phyloP scores from a whole-genome alignment of 768 basidiomycete species.

The Kwoniella botswanensis region DNA sequence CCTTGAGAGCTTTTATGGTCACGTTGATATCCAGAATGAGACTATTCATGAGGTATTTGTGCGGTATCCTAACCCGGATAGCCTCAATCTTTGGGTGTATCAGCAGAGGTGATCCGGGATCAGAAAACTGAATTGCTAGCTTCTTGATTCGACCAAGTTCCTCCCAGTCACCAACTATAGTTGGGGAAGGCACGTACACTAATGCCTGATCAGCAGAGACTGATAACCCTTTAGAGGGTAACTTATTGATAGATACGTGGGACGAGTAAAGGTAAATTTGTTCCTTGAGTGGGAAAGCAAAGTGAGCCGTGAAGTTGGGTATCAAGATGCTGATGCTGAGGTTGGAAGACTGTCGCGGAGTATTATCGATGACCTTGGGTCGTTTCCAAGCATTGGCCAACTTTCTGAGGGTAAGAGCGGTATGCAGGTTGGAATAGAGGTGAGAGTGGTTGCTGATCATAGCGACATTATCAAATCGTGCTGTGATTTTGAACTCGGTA shows the following conservation, averaged over 20 bases:
- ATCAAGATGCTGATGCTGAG: slow-evolving; percentile 53
- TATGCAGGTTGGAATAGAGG: slow-evolving; percentile 73
- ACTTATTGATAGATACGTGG: slow-evolving; percentile 9
- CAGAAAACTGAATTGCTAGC: slow-evolving; percentile 62
- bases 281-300: slow-evolving; percentile 58
- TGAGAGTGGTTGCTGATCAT: slow-evolving; percentile 63
- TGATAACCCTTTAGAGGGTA: slow-evolving; percentile 56
- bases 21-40: slow-evolving; percentile 73
- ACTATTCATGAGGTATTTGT: slow-evolving; percentile 74
- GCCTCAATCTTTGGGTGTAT: slow-evolving; percentile 69
- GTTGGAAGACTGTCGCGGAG: slow-evolving; percentile 49
- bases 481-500: slow-evolving; percentile 26
- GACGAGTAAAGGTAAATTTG: slow-evolving; percentile 52
- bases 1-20: slow-evolving; percentile 73
- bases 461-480: slow-evolving; percentile 26
- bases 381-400: slow-evolving; percentile 57
- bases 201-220: slow-evolving; percentile 59
- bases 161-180: slow-evolving; percentile 68
- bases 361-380: slow-evolving; percentile 36
- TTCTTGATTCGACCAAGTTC: slow-evolving; percentile 70
- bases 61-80: slow-evolving; percentile 76
- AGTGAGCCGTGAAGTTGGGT: slow-evolving; percentile 41
- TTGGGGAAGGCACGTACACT: slow-evolving; percentile 67
- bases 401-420: slow-evolving; percentile 63
- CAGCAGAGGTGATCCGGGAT: slow-evolving; percentile 39